A percentile compares a stretch with the other conserved stretches of the same genome.
Conservation (phyloP, 306 rosid genomes). For the Casuarina glauca region DNA sequence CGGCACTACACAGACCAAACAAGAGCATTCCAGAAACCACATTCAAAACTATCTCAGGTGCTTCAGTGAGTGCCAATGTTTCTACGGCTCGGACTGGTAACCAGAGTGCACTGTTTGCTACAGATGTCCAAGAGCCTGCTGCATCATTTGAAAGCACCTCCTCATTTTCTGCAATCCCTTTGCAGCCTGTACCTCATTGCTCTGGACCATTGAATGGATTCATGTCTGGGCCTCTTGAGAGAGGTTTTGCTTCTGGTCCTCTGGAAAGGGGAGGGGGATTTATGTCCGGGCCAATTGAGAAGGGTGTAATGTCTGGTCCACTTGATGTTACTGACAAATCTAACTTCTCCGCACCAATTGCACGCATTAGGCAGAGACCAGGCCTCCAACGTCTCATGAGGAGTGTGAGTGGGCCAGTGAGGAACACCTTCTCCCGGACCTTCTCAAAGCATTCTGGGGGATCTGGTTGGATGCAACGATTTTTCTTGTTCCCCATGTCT, state of each 20-base stretch:
- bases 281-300: slow-evolving; percentile 72
- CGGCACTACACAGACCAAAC: slow-evolving; percentile 32
- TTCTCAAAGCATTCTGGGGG: slow-evolving; percentile 53
- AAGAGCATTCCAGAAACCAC: slow-evolving; percentile 58
- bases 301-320: slow-evolving; percentile 73
- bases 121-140: slow-evolving; percentile 57
- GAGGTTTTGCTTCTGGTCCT: slow-evolving; percentile 58
- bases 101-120: slow-evolving; percentile 50
- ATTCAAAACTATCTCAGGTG: slow-evolving; percentile 62
- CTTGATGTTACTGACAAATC: slow-evolving; percentile 58
- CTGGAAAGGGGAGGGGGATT: slow-evolving; percentile 58
- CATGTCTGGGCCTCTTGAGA: slow-evolving; percentile 73
- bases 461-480: slow-evolving; percentile 58
- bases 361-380: slow-evolving; percentile 46
- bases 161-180: slow-evolving; percentile 63
- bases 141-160: slow-evolving; percentile 69
- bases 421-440: slow-evolving; percentile 56
- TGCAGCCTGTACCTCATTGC: slow-evolving; percentile 74
- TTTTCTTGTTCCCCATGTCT: slow-evolving; percentile 55
- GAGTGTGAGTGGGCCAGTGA: slow-evolving; percentile 72
- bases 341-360: slow-evolving; percentile 66
- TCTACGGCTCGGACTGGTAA: slow-evolving; percentile 62
- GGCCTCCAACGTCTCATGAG: slow-evolving; percentile 61
- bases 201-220: slow-evolving; percentile 61
- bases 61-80: slow-evolving; percentile 72